Conservation (phyloP, 352 stramenopile genomes). For the Stephanocyclus meneghinianus region DNA sequence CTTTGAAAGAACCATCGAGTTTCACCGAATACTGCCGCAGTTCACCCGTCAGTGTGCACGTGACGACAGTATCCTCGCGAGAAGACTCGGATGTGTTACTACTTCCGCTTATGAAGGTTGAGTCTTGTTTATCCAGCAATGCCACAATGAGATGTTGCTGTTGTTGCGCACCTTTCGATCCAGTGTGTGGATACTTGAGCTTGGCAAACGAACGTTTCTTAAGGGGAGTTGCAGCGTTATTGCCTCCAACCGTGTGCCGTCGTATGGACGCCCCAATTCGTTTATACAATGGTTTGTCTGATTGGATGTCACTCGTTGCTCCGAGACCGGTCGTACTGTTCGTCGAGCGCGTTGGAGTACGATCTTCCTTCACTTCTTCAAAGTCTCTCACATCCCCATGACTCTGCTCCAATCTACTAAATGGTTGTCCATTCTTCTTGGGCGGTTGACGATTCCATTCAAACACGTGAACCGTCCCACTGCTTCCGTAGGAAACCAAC, state of each 20-base stretch:
- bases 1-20: constrained; percentile 10
- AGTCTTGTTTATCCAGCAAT: constrained; percentile 32
- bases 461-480: constrained; percentile 46
- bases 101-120: neutral
- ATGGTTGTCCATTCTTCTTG: constrained; percentile 11
- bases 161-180: constrained; percentile 1
- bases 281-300: constrained; percentile 20
- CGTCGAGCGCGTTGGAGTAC: neutral
- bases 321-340: neutral
- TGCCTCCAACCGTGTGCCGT: constrained; percentile 12
- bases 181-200: constrained; percentile 17
- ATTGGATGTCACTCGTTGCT: neutral
- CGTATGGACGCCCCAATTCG: constrained; percentile 37
- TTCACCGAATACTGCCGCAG: constrained; percentile 41
- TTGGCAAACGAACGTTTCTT: constrained; percentile 49
- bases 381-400: constrained; percentile 25
- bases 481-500: constrained; percentile 41
- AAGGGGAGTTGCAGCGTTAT: constrained; percentile 3
- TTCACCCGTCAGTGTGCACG: constrained; percentile 39
- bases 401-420: constrained; percentile 10
- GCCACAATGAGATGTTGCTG: constrained; percentile 32
- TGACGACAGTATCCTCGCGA: constrained; percentile 35
- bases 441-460: constrained; percentile 16
- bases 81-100: neutral
- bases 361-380: constrained; percentile 12